Conservation (phyloP, 2,329 filamentous ascomycete species). For the Neonectria hederae region DNA sequence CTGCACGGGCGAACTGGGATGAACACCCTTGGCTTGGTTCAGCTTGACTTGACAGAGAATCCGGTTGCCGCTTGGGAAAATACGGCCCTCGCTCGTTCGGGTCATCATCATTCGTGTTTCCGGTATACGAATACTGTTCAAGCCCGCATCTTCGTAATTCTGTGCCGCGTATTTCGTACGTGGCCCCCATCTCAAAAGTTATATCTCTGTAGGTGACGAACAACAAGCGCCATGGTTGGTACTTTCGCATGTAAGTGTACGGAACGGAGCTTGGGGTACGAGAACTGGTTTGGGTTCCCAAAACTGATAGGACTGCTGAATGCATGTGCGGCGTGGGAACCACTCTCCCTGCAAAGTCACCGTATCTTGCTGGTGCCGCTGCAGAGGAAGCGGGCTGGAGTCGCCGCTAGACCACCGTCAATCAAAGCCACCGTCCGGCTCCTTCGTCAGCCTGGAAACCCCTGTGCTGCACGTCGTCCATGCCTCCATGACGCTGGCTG, state of each 20-base stretch:
- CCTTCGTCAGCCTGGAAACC: conserved; percentile 41
- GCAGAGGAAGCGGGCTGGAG: conserved; percentile 14
- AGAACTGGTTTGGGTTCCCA: conserved; percentile 2
- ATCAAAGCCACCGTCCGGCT: conserved; percentile 42
- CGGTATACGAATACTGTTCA: conserved; percentile 26
- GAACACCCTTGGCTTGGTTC: conserved; percentile 35
- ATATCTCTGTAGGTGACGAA: conserved; percentile 4
- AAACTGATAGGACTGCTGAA: conserved; percentile 12
- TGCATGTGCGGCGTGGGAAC: conserved; percentile 9
- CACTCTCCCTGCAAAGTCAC: conserved; percentile 19
- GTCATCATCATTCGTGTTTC: conserved; percentile 25
- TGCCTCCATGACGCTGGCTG: conserved; percentile 38
- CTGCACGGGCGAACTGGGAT: conserved; percentile 31
- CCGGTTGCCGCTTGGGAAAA: conserved; percentile 19
- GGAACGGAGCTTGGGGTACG: neutral
- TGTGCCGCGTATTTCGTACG: conserved; percentile 18
- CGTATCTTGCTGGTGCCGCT: conserved; percentile 20
- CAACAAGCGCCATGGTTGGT: conserved; percentile 10
- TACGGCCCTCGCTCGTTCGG: conserved; percentile 21
- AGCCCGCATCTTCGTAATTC: neutral
- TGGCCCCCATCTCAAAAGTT: conserved; percentile 7
- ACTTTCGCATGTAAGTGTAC: conserved; percentile 12
- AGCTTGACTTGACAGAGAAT: conserved; percentile 15
- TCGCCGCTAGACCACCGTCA: conserved; percentile 36
- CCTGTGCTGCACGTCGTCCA: conserved; percentile 33